A percentile compares a stretch with the other conserved stretches of the same genome.
phyloP scores from a whole-genome alignment of 371 early-diverging fungal genomes.

The Mortierella sp. region DNA sequence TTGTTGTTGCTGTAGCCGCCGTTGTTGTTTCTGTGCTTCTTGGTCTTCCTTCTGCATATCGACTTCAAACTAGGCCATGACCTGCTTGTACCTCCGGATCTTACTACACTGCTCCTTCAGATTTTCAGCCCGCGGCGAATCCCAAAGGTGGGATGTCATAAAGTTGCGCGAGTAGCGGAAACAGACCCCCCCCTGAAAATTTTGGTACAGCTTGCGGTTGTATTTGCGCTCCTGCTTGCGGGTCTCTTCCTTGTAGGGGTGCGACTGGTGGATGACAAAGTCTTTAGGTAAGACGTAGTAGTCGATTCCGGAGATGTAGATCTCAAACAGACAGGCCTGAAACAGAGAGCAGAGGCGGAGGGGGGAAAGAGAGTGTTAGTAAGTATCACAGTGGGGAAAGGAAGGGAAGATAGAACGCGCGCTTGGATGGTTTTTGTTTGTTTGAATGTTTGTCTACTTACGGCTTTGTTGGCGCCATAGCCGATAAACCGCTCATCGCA shows the following conservation, averaged over 20 bases:
- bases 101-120: slow-evolving; percentile 66
- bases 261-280: slow-evolving; percentile 75
- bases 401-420: too few relatives aligned
- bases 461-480: slow-evolving; percentile 75
- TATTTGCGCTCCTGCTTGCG: slow-evolving; percentile 75
- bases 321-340: slow-evolving; percentile 73
- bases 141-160: slow-evolving; percentile 64
- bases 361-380: background rate
- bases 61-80: slow-evolving; percentile 10
- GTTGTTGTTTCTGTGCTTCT: too few relatives aligned
- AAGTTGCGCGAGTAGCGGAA: slow-evolving; percentile 71
- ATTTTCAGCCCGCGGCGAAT: slow-evolving; percentile 59
- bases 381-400: too few relatives aligned
- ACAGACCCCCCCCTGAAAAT: slow-evolving; percentile 74
- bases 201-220: slow-evolving; percentile 71
- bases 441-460: slow-evolving; percentile 1
- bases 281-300: slow-evolving; percentile 73
- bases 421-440: background rate
- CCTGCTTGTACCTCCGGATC: slow-evolving; percentile 35
- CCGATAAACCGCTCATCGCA: slow-evolving; percentile 76
- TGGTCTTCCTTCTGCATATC: background rate
- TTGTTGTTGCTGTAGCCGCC: too few relatives aligned
- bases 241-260: slow-evolving; percentile 71
- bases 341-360: background rate
- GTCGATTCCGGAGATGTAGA: slow-evolving; percentile 73